Base-by-base conservation (phyloP, 1,139 yeast genomes). In the Hansenula sp. region DNA sequence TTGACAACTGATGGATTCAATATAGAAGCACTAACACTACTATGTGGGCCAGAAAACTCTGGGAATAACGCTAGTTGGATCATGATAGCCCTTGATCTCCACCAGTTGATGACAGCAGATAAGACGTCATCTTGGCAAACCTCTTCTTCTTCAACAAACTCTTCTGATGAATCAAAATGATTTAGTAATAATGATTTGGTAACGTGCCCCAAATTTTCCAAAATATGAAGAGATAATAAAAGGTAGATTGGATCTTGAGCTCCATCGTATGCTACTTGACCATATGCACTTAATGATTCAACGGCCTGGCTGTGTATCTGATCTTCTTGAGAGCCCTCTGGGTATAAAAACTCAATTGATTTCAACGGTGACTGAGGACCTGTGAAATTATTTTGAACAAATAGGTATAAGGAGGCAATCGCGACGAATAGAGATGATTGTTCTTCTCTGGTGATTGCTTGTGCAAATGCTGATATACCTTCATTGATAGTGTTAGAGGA, bases 361-460 rank as follows among this genome's bases (percentile, higher is more conserved):
- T 64, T 65, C 33, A 68, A 58, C 1, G 71, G 70, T 0, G 81
- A 59, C 24, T 74, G 72, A 2, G 98, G 98, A 4, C 98, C 98
- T 0, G 96, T 88, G 60, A 75, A 87, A 60, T 91, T 91, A 43
- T 77, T 66, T 59, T 89, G 96, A 19, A 86, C 67, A 58, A 85
- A 91, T 2, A 77, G 61, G 57, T 89, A 90, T 33, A 89, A 67
- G 5, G 80, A 66, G 1, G 84, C 72, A 44, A 84, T 68, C 5
- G 85, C 87, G 15, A 67, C 42, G 12, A 61, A 41, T 13, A 67
- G 46, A 5, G 60, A 41, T 7, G 34, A 15, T 17, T 46, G 43
- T 10, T 44, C 31, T 7, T 41, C 33, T 4, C 33, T 17, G 18
- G 37, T 12, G 1, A 32, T 6, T 17, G 50, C 52, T 12, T 33